Percentiles rank a stretch among this genome's conserved stretches.
These are phyloP conservation scores for Taxillus chinensis DNA, from an alignment of 164 flowering plant species.

Conservation along the genomic window DNA sequence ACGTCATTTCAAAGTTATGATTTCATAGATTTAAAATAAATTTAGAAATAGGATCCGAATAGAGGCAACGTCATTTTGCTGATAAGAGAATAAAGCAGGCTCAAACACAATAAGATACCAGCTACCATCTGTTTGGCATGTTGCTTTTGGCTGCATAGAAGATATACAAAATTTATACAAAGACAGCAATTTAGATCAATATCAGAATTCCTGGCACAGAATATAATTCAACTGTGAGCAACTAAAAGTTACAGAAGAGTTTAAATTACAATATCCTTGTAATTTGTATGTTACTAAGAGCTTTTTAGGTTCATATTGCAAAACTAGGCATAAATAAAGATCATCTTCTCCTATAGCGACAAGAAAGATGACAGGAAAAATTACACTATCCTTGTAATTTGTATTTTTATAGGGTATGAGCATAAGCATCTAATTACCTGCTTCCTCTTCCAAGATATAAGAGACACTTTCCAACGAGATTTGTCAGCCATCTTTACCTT, in stretches of 20 bases:
- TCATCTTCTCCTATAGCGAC: slow-evolving; percentile 69
- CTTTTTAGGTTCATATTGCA: slow-evolving; percentile 59
- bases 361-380: slow-evolving; percentile 95
- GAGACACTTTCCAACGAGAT: slow-evolving; percentile 69
- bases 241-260: slow-evolving; percentile 75
- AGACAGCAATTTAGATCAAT: slow-evolving; percentile 89
- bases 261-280: too few relatives aligned
- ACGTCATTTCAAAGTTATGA: too few relatives aligned
- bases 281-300: too few relatives aligned
- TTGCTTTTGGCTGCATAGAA: slow-evolving; percentile 58
- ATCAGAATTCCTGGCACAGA: slow-evolving; percentile 89
- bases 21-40: too few relatives aligned
- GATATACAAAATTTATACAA: slow-evolving; percentile 74
- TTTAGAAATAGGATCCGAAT: too few relatives aligned
- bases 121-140: slow-evolving; percentile 57
- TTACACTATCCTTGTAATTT: slow-evolving; percentile 80
- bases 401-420: slow-evolving; percentile 79
- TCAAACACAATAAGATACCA: too few relatives aligned
- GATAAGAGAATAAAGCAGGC: too few relatives aligned
- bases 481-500: slow-evolving; percentile 87
- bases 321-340: slow-evolving; percentile 59
- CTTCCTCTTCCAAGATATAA: slow-evolving; percentile 81
- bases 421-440: slow-evolving; percentile 81
- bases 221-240: slow-evolving; percentile 75
- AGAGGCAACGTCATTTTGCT: too few relatives aligned